phyloP scores from a whole-genome alignment of 805 yeast genomes.

The Ogataea pilisensis region DNA sequence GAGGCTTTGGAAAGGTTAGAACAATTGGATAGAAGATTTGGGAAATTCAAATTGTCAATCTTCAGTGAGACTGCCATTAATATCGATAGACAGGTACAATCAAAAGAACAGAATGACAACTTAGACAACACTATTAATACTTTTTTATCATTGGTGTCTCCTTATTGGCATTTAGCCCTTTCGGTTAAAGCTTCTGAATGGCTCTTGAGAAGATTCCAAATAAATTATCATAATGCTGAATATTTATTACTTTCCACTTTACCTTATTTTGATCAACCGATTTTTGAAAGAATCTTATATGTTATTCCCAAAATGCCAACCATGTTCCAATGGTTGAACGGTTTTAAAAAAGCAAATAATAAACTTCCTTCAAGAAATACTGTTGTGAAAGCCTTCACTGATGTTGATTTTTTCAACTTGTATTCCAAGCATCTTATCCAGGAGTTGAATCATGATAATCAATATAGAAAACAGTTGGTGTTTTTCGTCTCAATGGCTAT shows the following conservation, averaged over 20 bases:
- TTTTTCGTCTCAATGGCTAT: slow-evolving; percentile 75
- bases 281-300: slow-evolving; percentile 72
- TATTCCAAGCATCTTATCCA: slow-evolving; percentile 54
- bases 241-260: slow-evolving; percentile 62
- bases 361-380: slow-evolving; percentile 65
- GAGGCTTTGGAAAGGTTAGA: slow-evolving; percentile 76
- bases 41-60: slow-evolving; percentile 61
- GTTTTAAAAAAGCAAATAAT: slow-evolving; percentile 52
- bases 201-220: slow-evolving; percentile 87
- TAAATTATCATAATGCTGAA: slow-evolving; percentile 79
- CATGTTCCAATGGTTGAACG: slow-evolving; percentile 65
- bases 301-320: slow-evolving; percentile 73
- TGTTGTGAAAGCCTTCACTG: slow-evolving; percentile 69
- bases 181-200: slow-evolving; percentile 86
- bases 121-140: slow-evolving; percentile 71
- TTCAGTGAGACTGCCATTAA: slow-evolving; percentile 78
- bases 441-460: slow-evolving; percentile 48
- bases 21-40: slow-evolving; percentile 70
- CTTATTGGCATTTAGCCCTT: slow-evolving; percentile 71
- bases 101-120: slow-evolving; percentile 70
- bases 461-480: slow-evolving; percentile 67
- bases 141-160: slow-evolving; percentile 69
- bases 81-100: slow-evolving; percentile 79
- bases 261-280: slow-evolving; percentile 73
- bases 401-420: slow-evolving; percentile 60